A percentile compares a stretch with the other conserved stretches of the same genome.
Conservation (phyloP, 2,329 filamentous ascomycete genomes). For the Neophaeococcomyces mojaviensis region DNA sequence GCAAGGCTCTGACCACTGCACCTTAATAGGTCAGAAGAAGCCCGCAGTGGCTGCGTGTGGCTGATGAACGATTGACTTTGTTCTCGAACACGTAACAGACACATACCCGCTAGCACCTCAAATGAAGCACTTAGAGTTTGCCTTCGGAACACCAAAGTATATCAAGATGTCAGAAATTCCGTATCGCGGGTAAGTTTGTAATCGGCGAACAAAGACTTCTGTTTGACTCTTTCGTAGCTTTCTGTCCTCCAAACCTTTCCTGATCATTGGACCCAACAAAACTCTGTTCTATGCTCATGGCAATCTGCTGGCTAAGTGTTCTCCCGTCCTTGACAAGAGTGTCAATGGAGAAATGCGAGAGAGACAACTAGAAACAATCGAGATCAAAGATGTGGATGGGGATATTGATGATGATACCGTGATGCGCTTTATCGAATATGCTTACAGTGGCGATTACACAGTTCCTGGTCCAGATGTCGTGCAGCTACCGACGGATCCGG, state of each 20-base stretch:
- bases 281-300: constrained; percentile 9
- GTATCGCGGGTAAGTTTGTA: too few species aligned
- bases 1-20: too few species aligned
- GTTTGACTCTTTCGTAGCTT: too few species aligned
- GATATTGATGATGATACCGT: constrained; percentile 44
- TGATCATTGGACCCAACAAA: constrained; percentile 2
- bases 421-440: constrained; percentile 42
- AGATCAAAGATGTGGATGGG: constrained; percentile 31
- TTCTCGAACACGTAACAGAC: too few species aligned
- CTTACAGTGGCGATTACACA: constrained; percentile 42
- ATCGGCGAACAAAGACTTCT: too few species aligned
- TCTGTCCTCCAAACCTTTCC: not conserved
- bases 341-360: constrained; percentile 9
- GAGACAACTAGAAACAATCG: constrained; percentile 4
- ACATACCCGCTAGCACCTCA: too few species aligned
- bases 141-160: too few species aligned
- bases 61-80: too few species aligned
- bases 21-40: too few species aligned
- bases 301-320: constrained; percentile 4
- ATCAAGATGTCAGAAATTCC: too few species aligned
- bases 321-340: constrained; percentile 6
- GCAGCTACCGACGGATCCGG: not conserved
- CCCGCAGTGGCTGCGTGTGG: too few species aligned
- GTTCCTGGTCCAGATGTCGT: constrained; percentile 26
- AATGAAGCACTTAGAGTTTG: too few species aligned